Evolutionary conservation across 495 filamentous ascomycete genomes (phyloP).

Genomic region (Penicillium pancosmium): DNA sequence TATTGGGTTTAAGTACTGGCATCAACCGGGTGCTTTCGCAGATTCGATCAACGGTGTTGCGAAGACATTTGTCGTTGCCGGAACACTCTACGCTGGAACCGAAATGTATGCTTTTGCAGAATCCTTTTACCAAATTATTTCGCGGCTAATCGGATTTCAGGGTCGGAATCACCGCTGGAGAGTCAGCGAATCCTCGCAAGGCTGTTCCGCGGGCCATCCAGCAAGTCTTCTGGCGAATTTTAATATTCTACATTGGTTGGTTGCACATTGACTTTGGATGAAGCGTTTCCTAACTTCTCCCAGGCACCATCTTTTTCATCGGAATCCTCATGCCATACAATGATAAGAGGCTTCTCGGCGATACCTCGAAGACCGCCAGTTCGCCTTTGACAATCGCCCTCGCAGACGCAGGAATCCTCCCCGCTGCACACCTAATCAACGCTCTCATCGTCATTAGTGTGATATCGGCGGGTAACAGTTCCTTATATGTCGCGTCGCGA

Average conservation of each 20-base stretch:
- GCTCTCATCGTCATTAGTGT: conserved; percentile 71
- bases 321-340: conserved; percentile 68
- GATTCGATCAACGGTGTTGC: conserved; percentile 61
- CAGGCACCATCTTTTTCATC: conserved; percentile 63
- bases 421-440: conserved; percentile 71
- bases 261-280: background rate
- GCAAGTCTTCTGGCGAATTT: conserved; percentile 73
- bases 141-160: conserved; percentile 14
- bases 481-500: conserved; percentile 68
- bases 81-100: conserved; percentile 71
- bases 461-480: conserved; percentile 69
- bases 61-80: conserved; percentile 65
- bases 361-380: conserved; percentile 55
- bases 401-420: conserved; percentile 64
- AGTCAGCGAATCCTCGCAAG: conserved; percentile 63
- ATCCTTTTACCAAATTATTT: background rate
- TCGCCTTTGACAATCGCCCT: conserved; percentile 79
- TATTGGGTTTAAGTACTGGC: conserved; percentile 66
- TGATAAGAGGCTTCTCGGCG: conserved; percentile 43
- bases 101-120: conserved; percentile 51
- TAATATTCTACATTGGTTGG: conserved; percentile 70
- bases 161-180: conserved; percentile 71
- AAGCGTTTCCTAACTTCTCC: background rate
- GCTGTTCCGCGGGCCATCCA: conserved; percentile 65
- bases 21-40: conserved; percentile 68